These are phyloP conservation scores for Schizosaccharomyces japonicus DNA, from an alignment of 805 yeast species.

Conservation along the genomic window DNA sequence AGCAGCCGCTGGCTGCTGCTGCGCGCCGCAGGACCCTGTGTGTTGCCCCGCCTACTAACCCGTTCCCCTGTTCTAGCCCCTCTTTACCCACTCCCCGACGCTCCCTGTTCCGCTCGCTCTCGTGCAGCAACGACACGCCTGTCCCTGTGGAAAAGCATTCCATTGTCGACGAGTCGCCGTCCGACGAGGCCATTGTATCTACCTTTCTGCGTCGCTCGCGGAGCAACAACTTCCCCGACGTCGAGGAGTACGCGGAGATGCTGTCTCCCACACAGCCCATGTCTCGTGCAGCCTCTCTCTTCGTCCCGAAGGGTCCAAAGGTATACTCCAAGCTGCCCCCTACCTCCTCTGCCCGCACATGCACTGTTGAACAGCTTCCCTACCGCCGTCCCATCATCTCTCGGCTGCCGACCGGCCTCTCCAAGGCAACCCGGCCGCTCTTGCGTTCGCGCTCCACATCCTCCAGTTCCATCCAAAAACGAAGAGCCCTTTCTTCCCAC, in stretches of 20 bases:
- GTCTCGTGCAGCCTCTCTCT: no score
- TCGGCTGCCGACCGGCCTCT: slow-evolving; percentile 8
- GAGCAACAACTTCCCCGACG: no score
- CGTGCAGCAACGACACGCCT: slow-evolving; percentile 8
- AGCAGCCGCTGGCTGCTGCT: no score
- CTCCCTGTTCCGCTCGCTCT: slow-evolving; percentile 13
- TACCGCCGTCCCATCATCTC: slow-evolving; percentile 4
- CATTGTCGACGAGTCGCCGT: background rate
- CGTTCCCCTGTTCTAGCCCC: slow-evolving; percentile 9
- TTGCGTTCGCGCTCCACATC: background rate
- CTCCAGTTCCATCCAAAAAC: background rate
- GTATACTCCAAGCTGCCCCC: slow-evolving; percentile 10
- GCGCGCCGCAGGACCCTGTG: no score
- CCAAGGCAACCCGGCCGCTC: slow-evolving; percentile 9
- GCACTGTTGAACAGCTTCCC: background rate
- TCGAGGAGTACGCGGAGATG: background rate
- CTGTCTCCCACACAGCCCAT: background rate
- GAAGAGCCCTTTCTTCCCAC: background rate
- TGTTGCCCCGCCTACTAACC: no score
- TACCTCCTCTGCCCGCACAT: slow-evolving; percentile 10
- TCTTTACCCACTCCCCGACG: slow-evolving; percentile 17
- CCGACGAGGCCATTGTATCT: background rate
- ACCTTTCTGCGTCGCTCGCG: no score
- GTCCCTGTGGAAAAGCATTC: slow-evolving; percentile 4
- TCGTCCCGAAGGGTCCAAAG: no score